Base-by-base conservation (phyloP, 2,329 filamentous ascomycete species). In the Monascus ruber region DNA sequence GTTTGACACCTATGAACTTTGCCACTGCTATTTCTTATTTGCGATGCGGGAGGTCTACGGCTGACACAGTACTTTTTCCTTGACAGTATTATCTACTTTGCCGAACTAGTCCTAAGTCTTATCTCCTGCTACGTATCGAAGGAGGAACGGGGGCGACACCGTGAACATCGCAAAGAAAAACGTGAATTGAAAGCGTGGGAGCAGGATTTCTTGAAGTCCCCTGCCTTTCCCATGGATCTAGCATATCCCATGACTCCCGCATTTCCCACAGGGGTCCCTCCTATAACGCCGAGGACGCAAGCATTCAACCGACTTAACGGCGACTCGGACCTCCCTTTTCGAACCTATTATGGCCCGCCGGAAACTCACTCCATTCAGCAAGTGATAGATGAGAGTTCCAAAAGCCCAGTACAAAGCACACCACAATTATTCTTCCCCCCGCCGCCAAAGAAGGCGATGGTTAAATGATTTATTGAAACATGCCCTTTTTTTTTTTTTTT, bases 71-170 rank as follows among this genome's bases (percentile, higher is more conserved):
- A 31, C 24, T 11, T 28, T 17, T 25, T 10, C 17, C 37, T 34
- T 7, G 6, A 26, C 40, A 77, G 74, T 34, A 47, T 63, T 5
- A 59, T 77, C 31, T 77, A 76, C 53, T 53, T 62, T 32, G 49
- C 63, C 36, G 69, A 74, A 47, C 44, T 74, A 45, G 46, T 66
- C 43, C 47, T 76, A 34, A 64, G 67, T 33, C 40, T 70, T 34
- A 68, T 65, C 47, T 72, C 68, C 33, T 64, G 68, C 46, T 63
- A 70, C 47, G 55, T 61, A 11, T 65, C 62, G 4, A 52, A 60
- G 35, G 58, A 60, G 41, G 63, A 65, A 42, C 56, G 52, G 7
- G 53, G 54, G 31, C 46, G 56, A 37, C 45, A 55, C 31, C 42
- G 58, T 26, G 58, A 62, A 46, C 50, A 53, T 42, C 48, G 58